These are phyloP conservation scores for Hibiscus trionum DNA, from an alignment of 345 rosid species.

Conservation along the genomic window DNA sequence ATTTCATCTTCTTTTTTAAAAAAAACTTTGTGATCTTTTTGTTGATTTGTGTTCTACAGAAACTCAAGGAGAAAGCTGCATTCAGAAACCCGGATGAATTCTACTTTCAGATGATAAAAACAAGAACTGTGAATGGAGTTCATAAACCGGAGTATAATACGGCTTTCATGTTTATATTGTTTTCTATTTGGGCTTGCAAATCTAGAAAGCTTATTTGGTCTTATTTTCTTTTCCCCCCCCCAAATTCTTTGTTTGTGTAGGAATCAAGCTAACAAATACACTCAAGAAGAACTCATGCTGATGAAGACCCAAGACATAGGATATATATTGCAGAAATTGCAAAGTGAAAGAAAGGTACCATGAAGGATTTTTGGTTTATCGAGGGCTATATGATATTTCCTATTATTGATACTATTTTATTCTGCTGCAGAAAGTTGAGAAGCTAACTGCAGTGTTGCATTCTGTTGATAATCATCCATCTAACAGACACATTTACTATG, in stretches of 20 bases:
- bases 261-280: conserved; percentile 63
- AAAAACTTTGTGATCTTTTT: not conserved
- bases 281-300: conserved; percentile 65
- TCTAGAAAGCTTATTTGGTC: not conserved
- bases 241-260: conserved; percentile 24
- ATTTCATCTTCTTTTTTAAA: not conserved
- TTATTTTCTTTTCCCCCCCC: too few species aligned
- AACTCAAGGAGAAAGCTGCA: conserved; percentile 76
- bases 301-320: conserved; percentile 96
- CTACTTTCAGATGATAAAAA: conserved; percentile 71
- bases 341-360: conserved; percentile 66
- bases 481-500: conserved; percentile 57
- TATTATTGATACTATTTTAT: not conserved
- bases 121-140: conserved; percentile 45
- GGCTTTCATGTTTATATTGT: not conserved
- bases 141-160: conserved; percentile 57
- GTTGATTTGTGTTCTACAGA: conserved; percentile 25
- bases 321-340: conserved; percentile 72
- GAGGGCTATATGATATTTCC: not conserved
- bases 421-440: conserved; percentile 72
- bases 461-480: conserved; percentile 44
- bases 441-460: conserved; percentile 59
- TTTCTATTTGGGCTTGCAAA: not conserved
- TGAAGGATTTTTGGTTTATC: not conserved
- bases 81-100: conserved; percentile 83